phyloP scores from a whole-genome alignment of 2,329 filamentous ascomycete genomes.

The Penicillium sp. region DNA sequence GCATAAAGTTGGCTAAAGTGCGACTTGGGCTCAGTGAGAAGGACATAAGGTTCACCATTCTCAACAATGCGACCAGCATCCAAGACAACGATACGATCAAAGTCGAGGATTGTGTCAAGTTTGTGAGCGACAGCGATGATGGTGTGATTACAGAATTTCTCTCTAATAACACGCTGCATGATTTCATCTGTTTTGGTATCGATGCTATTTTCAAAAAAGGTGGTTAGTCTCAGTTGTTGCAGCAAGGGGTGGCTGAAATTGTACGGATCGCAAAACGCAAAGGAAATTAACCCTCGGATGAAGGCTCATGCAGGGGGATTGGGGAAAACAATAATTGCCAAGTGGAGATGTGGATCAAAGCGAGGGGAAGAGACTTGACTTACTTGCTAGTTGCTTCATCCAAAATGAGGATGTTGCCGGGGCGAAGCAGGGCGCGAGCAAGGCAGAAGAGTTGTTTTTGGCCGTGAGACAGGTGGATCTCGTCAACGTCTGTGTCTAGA shows the following conservation, averaged over 20 bases:
- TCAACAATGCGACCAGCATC: conserved; percentile 38
- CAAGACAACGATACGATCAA: conserved; percentile 39
- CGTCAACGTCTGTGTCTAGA: conserved; percentile 46
- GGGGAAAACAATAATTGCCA: neutral
- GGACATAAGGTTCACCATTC: conserved; percentile 34
- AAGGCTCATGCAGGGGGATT: neutral
- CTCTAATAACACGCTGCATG: conserved; percentile 57
- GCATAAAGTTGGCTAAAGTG: conserved; percentile 39
- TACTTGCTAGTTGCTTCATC: conserved; percentile 45
- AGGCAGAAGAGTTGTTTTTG: conserved; percentile 65
- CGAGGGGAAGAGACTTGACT: conserved; percentile 14
- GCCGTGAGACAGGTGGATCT: conserved; percentile 54
- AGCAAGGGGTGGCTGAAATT: conserved; percentile 4
- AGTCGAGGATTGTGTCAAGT: conserved; percentile 47
- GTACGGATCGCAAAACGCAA: neutral
- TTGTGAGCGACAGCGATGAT: conserved; percentile 59
- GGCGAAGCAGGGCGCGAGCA: conserved; percentile 56
- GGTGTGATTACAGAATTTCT: conserved; percentile 56
- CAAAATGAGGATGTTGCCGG: conserved; percentile 44
- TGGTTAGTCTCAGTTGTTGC: conserved; percentile 10
- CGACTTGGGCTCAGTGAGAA: conserved; percentile 38
- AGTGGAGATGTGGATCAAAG: conserved; percentile 6
- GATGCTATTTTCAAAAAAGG: conserved; percentile 41
- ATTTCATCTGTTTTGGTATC: conserved; percentile 57
- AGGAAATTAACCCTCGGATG: neutral